phyloP scores from a whole-genome alignment of 805 yeast species.

The Yarrowia sp. region DNA sequence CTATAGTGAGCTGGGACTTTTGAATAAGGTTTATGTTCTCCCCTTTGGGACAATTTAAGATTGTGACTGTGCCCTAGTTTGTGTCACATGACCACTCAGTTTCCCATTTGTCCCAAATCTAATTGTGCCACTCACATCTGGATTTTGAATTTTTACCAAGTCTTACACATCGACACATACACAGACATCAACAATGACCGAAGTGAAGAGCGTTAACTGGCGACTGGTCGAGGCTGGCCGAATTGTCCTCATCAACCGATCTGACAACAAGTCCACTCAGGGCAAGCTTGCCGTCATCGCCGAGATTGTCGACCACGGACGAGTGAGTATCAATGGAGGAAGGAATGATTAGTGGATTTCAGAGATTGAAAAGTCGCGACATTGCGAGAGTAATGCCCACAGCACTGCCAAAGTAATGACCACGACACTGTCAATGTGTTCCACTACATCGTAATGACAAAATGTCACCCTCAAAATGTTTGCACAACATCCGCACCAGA shows the following conservation, averaged over 20 bases:
- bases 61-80: slow-evolving; percentile 35
- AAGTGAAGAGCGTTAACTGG: slow-evolving; percentile 98
- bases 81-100: slow-evolving; percentile 38
- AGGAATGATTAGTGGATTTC: no score
- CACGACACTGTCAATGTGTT: no score
- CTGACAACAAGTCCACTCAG: slow-evolving; percentile 55
- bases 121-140: slow-evolving; percentile 39
- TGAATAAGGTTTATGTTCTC: background rate
- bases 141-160: slow-evolving; percentile 35
- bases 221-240: slow-evolving; percentile 99
- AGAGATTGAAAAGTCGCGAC: no score
- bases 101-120: slow-evolving; percentile 37
- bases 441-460: no score
- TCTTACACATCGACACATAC: slow-evolving; percentile 39
- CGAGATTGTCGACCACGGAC: slow-evolving; percentile 98
- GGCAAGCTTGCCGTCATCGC: slow-evolving; percentile 95
- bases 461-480: no score
- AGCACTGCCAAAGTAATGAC: no score
- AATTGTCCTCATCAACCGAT: slow-evolving; percentile 89
- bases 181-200: slow-evolving; percentile 51
- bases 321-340: slow-evolving; percentile 61
- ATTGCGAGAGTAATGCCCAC: no score
- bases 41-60: slow-evolving; percentile 3
- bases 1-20: background rate
- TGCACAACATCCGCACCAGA: no score